Evolutionary conservation across 2,329 filamentous ascomycete species (phyloP).

Genomic region (Simplicillium sp.): DNA sequence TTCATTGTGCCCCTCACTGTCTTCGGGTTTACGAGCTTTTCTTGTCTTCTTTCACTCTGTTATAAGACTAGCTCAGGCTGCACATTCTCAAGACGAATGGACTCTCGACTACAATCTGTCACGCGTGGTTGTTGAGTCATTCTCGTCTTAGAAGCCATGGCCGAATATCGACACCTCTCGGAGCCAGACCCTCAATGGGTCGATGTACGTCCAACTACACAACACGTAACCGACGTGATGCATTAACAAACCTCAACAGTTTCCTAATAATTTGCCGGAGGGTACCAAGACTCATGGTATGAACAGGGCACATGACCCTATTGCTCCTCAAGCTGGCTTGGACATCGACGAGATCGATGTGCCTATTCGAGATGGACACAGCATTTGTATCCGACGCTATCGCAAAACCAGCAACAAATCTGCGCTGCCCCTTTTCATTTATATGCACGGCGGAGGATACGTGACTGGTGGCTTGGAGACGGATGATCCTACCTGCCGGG

Average conservation of each 20-base stretch:
- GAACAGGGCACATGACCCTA: constrained; percentile 11
- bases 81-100: too few species aligned
- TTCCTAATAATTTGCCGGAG: constrained; percentile 14
- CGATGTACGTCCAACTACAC: constrained; percentile 7
- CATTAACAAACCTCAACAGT: constrained; percentile 10
- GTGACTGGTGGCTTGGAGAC: constrained; percentile 16
- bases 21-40: too few species aligned
- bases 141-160: constrained; percentile 4
- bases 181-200: constrained; percentile 7
- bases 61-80: too few species aligned
- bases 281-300: constrained; percentile 9
- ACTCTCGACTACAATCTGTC: too few species aligned
- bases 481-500: constrained; percentile 15
- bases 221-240: constrained; percentile 2
- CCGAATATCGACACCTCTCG: constrained; percentile 8
- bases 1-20: too few species aligned
- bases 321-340: constrained; percentile 11
- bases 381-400: constrained; percentile 13
- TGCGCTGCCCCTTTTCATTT: constrained; percentile 12
- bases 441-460: constrained; percentile 17
- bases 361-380: constrained; percentile 9
- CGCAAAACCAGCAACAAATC: constrained; percentile 5
- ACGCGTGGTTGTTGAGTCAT: not conserved
- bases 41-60: too few species aligned
- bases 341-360: constrained; percentile 14